These are phyloP conservation scores for Annulohypoxylon bovei DNA, from an alignment of 495 filamentous ascomycete species.

Conservation along the genomic window DNA sequence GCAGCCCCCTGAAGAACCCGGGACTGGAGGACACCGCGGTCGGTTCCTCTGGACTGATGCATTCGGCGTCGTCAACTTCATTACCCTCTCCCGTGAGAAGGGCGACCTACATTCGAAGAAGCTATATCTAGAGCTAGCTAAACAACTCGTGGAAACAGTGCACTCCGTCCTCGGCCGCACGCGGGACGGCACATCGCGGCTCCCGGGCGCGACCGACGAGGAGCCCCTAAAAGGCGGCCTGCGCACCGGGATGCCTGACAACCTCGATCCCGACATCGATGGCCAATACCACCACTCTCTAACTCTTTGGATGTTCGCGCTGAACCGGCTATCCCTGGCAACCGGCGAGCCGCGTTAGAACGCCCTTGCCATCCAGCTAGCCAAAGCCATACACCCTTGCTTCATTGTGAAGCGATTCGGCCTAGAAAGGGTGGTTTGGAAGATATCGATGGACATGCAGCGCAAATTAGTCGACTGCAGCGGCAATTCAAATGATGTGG, in stretches of 20 bases:
- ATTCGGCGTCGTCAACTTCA: constrained; percentile 73
- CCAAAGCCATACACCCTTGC: constrained; percentile 65
- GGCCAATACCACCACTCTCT: constrained; percentile 77
- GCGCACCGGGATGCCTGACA: constrained; percentile 69
- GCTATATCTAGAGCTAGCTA: constrained; percentile 64
- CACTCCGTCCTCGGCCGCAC: constrained; percentile 67
- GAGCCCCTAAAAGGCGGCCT: constrained; percentile 69
- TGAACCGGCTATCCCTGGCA: constrained; percentile 67
- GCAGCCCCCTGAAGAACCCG: constrained; percentile 49
- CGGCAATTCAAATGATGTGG: constrained; percentile 70
- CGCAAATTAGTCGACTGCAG: constrained; percentile 62
- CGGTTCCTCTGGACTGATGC: constrained; percentile 77
- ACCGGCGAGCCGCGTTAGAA: constrained; percentile 63
- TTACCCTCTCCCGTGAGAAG: constrained; percentile 65
- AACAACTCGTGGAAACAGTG: constrained; percentile 61
- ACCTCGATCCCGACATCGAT: constrained; percentile 64
- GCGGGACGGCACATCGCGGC: constrained; percentile 58
- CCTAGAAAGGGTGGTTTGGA: constrained; percentile 67
- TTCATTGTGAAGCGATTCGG: constrained; percentile 60
- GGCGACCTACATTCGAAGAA: constrained; percentile 31
- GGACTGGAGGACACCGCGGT: constrained; percentile 70
- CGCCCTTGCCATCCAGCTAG: constrained; percentile 64
- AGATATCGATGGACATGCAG: constrained; percentile 65
- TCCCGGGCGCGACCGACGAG: constrained; percentile 64
- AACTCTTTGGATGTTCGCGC: constrained; percentile 76